Base-by-base conservation (phyloP, 495 filamentous ascomycete species). In the Aspergillus nanangensis region DNA sequence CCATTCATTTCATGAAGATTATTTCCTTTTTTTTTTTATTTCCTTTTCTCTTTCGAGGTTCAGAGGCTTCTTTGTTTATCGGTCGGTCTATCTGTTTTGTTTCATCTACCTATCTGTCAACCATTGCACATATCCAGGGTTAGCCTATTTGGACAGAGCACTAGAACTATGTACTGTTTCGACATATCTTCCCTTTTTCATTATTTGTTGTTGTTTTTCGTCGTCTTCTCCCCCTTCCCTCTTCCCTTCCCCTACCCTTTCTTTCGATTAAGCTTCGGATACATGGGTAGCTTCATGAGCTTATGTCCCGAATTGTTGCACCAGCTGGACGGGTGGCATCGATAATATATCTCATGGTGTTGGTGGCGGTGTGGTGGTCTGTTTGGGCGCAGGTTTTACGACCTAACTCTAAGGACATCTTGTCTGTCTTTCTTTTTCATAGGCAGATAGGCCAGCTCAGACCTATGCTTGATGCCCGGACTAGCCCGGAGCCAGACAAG, bases 291-390 rank as follows among this genome's bases (percentile, higher is more conserved):
- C 21, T 48, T 55, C 41, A 55, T 38, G 51, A 54, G 51, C 46
- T 54, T 37, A 36, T 34, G 33, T 39, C 23, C 5, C 25, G 11
- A 38, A 46, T 36, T 21, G n/a, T n/a, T n/a, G n/a, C 46, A 54
- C 51, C 47, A 50, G 51, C 51, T 24, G 51, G 51, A 46, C 51
- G 23, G 51, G 46, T 54, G 51, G 42, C 23, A 47, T 47, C 18
- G 44, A 47, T 47, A 40, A 47, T 47, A 47, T n/a, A 18, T 47
- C 33, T 45, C 24, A 38, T 45, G 44, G 22, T 27, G 7, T 23
- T 22, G 43, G 23, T 36, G 42, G 32, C 21, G 9, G 32, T 45
- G 24, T 23, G 11, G 32, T 9, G 14, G 31, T 25, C 18, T 31
- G 18, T 15, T 20, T 21, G 36, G 8, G 20, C 7, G 25, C 25